Conservation (phyloP, 2,329 filamentous ascomycete genomes). For the Neopestalotiopsis clavispora region DNA sequence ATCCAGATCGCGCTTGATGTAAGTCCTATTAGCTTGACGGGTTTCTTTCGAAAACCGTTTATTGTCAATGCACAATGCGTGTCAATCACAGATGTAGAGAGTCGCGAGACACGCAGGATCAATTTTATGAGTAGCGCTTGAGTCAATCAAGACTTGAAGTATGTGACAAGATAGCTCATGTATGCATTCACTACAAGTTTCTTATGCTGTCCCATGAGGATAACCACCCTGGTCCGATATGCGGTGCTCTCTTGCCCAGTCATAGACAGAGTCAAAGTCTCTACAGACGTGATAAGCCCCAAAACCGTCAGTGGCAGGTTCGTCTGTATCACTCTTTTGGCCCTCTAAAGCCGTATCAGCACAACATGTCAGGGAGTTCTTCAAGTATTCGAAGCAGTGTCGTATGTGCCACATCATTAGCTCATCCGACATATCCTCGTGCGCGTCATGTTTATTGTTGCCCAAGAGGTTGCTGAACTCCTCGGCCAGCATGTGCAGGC, state of each 20-base stretch:
- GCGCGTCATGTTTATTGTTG: not conserved
- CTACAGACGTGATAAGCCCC: not conserved
- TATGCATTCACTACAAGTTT: not conserved
- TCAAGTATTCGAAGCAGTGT: not conserved
- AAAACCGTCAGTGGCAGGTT: not conserved
- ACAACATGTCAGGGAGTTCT: not conserved
- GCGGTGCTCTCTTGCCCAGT: not conserved
- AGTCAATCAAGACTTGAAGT: not conserved
- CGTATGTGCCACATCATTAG: not conserved
- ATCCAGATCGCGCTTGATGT: not conserved
- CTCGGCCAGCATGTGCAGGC: not conserved
- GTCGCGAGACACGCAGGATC: not conserved
- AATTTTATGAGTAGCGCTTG: not conserved
- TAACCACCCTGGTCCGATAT: not conserved
- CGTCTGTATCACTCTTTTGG: not conserved
- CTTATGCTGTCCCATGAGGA: not conserved
- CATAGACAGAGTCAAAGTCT: not conserved
- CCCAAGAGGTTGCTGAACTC: not conserved
- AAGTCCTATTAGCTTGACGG: not conserved
- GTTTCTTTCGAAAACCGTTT: not conserved
- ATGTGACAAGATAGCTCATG: not conserved
- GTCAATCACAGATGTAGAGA: not conserved
- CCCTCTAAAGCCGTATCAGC: not conserved
- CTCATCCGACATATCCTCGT: not conserved
- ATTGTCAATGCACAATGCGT: not conserved